A percentile compares a stretch with the other conserved stretches of the same genome.
Conservation (phyloP, 225 moss, liverwort and hornwort species). For the Sphagnum tenellum region DNA sequence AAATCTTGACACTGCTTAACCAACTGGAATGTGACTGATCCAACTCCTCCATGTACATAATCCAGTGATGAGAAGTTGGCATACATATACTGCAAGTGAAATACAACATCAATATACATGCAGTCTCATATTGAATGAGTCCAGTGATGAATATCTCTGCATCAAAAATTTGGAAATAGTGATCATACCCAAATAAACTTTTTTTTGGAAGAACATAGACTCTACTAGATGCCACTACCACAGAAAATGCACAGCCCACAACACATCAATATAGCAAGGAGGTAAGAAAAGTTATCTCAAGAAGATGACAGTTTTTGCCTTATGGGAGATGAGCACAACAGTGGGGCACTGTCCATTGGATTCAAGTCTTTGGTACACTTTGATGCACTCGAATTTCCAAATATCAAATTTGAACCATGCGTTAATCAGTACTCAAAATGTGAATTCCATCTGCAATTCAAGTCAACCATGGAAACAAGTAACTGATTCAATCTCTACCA, state of each 20-base stretch:
- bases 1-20: constrained; percentile 57
- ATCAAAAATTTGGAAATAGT: neutral
- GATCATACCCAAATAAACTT: neutral
- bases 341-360: constrained; percentile 26
- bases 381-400: neutral
- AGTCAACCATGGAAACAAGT: too few species aligned
- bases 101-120: constrained; percentile 1
- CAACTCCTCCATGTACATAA: constrained; percentile 32
- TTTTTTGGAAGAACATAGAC: too few species aligned
- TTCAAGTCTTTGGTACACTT: constrained; percentile 20
- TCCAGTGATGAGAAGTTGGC: constrained; percentile 33
- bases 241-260: neutral
- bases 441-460: too few species aligned
- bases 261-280: neutral
- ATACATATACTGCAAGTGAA: constrained; percentile 33
- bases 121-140: neutral
- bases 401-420: too few species aligned
- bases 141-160: too few species aligned
- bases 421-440: too few species aligned
- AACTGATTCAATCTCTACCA: too few species aligned
- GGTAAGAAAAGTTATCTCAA: neutral
- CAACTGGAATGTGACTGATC: constrained; percentile 34
- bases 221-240: too few species aligned
- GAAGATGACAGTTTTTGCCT: constrained; percentile 11
- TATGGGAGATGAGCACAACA: constrained; percentile 51